Base-by-base conservation (phyloP, 2,329 filamentous ascomycete species). In the Dothistroma septosporum region DNA sequence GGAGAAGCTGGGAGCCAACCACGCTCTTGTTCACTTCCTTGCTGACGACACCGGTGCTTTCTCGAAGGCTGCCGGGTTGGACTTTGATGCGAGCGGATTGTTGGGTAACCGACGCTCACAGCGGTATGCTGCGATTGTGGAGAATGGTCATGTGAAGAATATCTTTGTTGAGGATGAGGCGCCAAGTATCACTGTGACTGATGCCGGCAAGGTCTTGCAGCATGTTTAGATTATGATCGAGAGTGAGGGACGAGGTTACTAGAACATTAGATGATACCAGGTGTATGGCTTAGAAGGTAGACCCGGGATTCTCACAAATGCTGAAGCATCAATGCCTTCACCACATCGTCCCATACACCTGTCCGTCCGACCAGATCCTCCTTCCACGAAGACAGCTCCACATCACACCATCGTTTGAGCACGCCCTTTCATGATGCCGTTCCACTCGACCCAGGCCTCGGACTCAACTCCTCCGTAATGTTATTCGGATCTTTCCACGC, bases 401-500 rank as follows among this genome's bases (percentile, higher is more conserved):
- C 24, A 28, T 28, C 24, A 28, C 24, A 6, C 24, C 24, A 6
- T 28, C 24, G 6, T 28, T 28, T 6, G 24, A 28, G 24, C 24
- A 28, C 24, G 24, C 24, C 24, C 24, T 28, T 2, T 28, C 24
- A 28, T 6, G 24, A 28, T 28, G 24, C 24, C 24, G 24, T 28
- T 28, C 24, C 24, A 50, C 21, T 50, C 47, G 47, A 50, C 47
- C 19, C 47, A 24, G 50, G 54, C 48, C 46, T 72, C 9, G 78
- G 77, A 55, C 79, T 79, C 46, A 87, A 73, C 68, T 86, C 80
- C 55, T 85, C 82, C 0, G 81, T 79, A 52, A 85, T 85, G 61
- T 87, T 87, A 61, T 84, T 81, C 1, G 82, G 79, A 60, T 87
- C 85, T 66, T 85, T 86, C 80, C 82, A 87, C 2, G 85, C 85